Evolutionary conservation across 441 rosid species (phyloP).

Genomic region (Erysimum pusillum): DNA sequence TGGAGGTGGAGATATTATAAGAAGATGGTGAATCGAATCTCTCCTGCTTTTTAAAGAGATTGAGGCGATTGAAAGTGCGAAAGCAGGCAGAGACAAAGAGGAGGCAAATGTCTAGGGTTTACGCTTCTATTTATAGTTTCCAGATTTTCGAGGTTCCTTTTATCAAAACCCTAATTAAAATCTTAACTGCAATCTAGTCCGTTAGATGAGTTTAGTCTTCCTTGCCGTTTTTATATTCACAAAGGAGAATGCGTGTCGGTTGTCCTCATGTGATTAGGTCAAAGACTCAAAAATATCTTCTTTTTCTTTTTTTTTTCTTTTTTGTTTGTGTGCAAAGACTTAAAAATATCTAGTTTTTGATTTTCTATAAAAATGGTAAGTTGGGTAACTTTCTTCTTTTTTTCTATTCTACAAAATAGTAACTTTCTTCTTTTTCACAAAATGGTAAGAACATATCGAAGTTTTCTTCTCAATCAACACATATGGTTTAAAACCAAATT

Average conservation of each 20-base stretch:
- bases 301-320: too few relatives aligned
- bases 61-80: conserved; percentile 24
- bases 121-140: conserved; percentile 6
- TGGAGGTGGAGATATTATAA: not conserved
- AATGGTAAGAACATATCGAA: too few relatives aligned
- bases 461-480: not conserved
- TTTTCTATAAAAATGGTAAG: not conserved
- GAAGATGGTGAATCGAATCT: conserved; percentile 23
- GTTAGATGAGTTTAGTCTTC: conserved; percentile 18
- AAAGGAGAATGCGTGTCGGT: conserved; percentile 26
- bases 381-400: not conserved
- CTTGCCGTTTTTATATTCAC: conserved; percentile 22
- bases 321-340: not conserved
- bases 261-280: not conserved
- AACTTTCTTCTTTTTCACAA: not conserved
- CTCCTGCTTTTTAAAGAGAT: conserved; percentile 29
- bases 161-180: conserved; percentile 26
- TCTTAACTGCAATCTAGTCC: conserved; percentile 11
- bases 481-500: not conserved
- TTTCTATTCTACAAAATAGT: not conserved
- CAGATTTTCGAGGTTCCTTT: not conserved
- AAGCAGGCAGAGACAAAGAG: conserved; percentile 34
- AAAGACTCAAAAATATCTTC: not conserved
- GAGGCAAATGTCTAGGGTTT: conserved; percentile 22
- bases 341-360: not conserved